Conservation (phyloP, 345 rosid genomes). For the Luvunga scandens region DNA sequence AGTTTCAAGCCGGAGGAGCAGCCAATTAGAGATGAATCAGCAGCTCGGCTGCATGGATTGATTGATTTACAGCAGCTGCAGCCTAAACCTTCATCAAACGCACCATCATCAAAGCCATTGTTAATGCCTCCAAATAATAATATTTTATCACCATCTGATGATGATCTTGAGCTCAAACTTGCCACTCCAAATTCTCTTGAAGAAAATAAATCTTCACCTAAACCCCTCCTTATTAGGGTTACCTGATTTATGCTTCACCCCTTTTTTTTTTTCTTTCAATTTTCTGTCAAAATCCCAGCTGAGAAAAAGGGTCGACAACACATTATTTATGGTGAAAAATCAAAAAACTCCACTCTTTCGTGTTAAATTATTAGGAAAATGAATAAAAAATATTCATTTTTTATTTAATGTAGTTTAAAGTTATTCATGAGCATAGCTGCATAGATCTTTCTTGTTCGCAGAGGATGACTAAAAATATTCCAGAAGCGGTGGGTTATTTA, state of each 20-base stretch:
- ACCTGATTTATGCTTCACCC: conserved; percentile 13
- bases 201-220: conserved; percentile 23
- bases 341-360: not conserved
- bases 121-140: not conserved
- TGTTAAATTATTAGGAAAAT: not conserved
- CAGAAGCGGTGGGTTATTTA: too few species aligned
- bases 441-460: not conserved
- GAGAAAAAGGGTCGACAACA: not conserved
- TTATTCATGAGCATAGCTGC: not conserved
- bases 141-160: not conserved
- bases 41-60: conserved; percentile 5
- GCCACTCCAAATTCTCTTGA: conserved; percentile 39
- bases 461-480: not conserved
- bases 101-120: conserved; percentile 7
- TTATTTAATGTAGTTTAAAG: not conserved
- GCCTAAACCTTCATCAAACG: conserved; percentile 12
- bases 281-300: too few species aligned
- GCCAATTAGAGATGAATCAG: not conserved
- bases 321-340: not conserved
- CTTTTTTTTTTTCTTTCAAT: too few species aligned
- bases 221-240: conserved; percentile 37
- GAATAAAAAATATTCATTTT: not conserved
- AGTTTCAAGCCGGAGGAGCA: not conserved
- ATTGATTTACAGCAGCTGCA: not conserved
- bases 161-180: conserved; percentile 52